Evolutionary conservation across 164 flowering plant species (phyloP), one percentile per base, ranked within the genome.

Genomic region (Magnolia officinalis): DNA sequence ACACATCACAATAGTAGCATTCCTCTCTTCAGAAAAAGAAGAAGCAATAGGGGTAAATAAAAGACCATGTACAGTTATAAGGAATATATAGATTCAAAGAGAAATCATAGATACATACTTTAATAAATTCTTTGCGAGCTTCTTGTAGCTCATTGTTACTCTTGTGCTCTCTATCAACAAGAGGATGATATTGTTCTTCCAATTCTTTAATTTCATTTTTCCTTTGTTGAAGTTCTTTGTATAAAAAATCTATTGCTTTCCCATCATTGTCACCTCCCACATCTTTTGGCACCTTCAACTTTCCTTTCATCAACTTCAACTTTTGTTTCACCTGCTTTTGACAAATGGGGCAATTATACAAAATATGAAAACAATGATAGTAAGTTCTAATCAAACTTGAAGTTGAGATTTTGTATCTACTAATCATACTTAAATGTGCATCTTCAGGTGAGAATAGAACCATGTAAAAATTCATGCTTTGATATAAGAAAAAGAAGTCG

Each of bases 61-160:
- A 37, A 37, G 45, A 37, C 45, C 45, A 4, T 37, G 45, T 37
- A 3, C 4, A 37, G 45, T 37, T 37, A 37, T 37, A 5, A 37
- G 45, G 45, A 37, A 37, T 37, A 37, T 37, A 37, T 0, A 37
- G 45, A 37, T 37, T 37, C 45, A 37, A 37, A 37, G 45, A 37
- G 45, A 37, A 5, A 51, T 37, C 45, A 58, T 67, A 70, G 55
- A 52, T 8, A 45, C 86, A 74, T 80, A 91, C 95, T 49, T 31
- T 71, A 64, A 91, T 84, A 69, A 90, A 76, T 76, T 84, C 91
- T 63, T 90, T 85, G 10, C 89, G 92, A 74, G 92, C 94, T 3
- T 85, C 73, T 31, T 68, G 73, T 31, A 76, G 73, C 52, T 76
- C 78, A 70, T 69, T 61, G n/a, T 77, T 80, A 63, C 74, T 74